Evolutionary conservation across 306 rosid genomes (phyloP), one percentile per base, ranked within the genome.

Genomic region (Rubus parviflorus): DNA sequence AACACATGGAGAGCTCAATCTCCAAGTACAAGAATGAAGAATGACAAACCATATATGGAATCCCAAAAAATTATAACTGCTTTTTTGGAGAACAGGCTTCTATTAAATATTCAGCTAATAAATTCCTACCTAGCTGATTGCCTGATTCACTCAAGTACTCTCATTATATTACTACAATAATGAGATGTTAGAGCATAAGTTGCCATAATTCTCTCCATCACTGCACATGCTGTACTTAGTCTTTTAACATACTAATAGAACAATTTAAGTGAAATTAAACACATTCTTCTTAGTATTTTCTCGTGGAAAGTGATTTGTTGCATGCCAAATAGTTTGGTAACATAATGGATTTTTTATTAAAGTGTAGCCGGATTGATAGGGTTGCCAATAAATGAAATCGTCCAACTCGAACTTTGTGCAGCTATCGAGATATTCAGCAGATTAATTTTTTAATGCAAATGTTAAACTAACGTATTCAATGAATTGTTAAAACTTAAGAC

Each of bases 181-280:
- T 19, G 5, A 25, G 48, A 65, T 38, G 38, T 37, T 37, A 22
- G 45, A 65, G 56, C 58, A 17, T 67, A 81, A 71, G 35, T 51
- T 77, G 67, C 65, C 10, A 22, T 20, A 16, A 23, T 72, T 77
- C 15, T 48, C 38, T 63, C n/a, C 19, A 63, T 38, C 67, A 54
- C 45, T 56, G 79, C 82, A 73, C 79, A 60, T 82, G 82, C 10
- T 37, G 8, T 52, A 38, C 22, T 20, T 46, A 35, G 3, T 53
- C 54, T 68, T 70, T 25, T 8, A 70, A 5, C 53, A 25, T 11
- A 11, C 12, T 8, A 54, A 20, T 20, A 54, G 61, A 54, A n/a
- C 23, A 10, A 54, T 54, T 8, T 54, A n/a, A 7, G 61, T n/a
- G 6, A 52, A 52, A 5, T 17, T 5, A 20, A 56, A 20, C 66